A percentile compares a stretch with the other conserved stretches of the same genome.
Conservation (phyloP, 345 rosid genomes). For the Brassica juncea region DNA sequence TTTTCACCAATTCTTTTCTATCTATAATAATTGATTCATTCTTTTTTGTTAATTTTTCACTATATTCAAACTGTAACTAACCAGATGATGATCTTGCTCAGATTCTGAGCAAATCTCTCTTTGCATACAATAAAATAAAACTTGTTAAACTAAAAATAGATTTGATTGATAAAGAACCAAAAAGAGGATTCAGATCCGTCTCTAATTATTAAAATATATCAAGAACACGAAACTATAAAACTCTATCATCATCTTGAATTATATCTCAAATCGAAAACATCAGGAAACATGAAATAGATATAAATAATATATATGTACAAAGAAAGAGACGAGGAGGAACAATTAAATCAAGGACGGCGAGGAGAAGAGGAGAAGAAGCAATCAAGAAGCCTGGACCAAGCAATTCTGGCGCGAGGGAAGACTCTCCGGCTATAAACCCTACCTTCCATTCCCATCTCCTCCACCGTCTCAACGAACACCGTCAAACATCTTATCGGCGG, state of each 20-base stretch:
- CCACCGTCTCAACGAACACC: conserved; percentile 73
- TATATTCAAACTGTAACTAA: conserved; percentile 26
- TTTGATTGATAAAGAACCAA: neutral
- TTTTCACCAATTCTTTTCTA: neutral
- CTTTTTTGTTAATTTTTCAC: conserved; percentile 19
- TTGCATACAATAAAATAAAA: conserved; percentile 4
- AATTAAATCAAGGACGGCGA: conserved; percentile 23
- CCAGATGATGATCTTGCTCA: conserved; percentile 25
- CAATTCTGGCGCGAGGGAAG: conserved; percentile 64
- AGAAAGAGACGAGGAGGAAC: conserved; percentile 11
- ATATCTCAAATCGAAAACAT: conserved; percentile 17
- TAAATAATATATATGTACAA: conserved; percentile 12
- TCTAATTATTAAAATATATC: conserved; percentile 1
- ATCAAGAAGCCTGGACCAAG: conserved; percentile 74
- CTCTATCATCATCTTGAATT: conserved; percentile 10
- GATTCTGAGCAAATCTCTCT: conserved; percentile 27
- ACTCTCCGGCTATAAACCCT: conserved; percentile 55
- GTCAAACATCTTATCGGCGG: conserved; percentile 87
- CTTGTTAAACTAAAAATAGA: neutral
- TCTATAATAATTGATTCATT: conserved; percentile 23
- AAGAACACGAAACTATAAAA: neutral
- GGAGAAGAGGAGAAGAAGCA: conserved; percentile 56
- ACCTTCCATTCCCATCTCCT: conserved; percentile 59
- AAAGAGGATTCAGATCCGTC: conserved; percentile 28
- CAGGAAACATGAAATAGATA: neutral